Percentiles rank a stretch among this genome's conserved stretches.
These are phyloP conservation scores for Aspergillus fischeri DNA, from an alignment of 2,329 filamentous ascomycete genomes.

Conservation along the genomic window DNA sequence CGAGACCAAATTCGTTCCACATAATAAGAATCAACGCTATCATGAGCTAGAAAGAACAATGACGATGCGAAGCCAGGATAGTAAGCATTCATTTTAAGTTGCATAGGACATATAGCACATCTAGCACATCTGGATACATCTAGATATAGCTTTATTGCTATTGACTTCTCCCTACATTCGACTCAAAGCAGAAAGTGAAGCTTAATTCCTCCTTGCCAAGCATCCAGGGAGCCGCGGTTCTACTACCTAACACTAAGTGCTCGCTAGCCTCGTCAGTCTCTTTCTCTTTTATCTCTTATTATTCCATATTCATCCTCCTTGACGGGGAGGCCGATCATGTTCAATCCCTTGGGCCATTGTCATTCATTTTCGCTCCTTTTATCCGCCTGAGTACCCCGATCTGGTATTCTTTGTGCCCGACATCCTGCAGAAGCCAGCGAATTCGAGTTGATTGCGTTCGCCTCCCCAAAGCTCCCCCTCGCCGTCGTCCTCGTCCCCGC, in stretches of 20 bases:
- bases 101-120: neutral
- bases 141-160: too few species aligned
- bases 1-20: neutral
- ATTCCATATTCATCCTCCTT: neutral
- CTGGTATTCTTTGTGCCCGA: neutral
- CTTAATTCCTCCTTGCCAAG: neutral
- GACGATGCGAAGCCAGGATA: neutral
- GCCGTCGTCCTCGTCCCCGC: neutral
- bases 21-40: too few species aligned
- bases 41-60: too few species aligned
- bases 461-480: neutral
- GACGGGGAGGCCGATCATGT: constrained; percentile 12
- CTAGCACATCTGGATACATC: too few species aligned
- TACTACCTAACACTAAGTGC: neutral
- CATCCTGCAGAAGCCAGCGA: neutral
- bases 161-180: neutral
- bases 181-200: neutral
- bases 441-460: neutral
- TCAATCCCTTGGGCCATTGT: constrained; percentile 3
- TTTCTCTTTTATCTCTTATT: too few species aligned
- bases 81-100: neutral
- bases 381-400: neutral
- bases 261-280: neutral
- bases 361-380: constrained; percentile 6
- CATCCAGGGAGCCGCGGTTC: neutral